Evolutionary conservation across 495 filamentous ascomycete species (phyloP).

Genomic region (Bathelium albidoporum): DNA sequence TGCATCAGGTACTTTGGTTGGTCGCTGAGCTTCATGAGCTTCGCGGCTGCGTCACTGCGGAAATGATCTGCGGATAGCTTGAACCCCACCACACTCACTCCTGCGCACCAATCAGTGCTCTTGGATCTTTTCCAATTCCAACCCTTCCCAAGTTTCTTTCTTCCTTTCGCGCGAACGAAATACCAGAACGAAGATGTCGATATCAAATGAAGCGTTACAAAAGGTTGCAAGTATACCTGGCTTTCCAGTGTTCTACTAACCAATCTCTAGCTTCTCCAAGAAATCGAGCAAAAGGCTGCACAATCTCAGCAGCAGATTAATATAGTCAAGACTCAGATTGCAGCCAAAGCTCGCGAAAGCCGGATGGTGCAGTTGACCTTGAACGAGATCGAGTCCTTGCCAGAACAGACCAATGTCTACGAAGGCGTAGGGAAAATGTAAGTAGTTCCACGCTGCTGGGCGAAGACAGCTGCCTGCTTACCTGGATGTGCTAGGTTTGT

Average conservation of each 20-base stretch:
- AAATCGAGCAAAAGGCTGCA: conserved; percentile 82
- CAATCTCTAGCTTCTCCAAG: conserved; percentile 63
- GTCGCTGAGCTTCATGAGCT: background rate
- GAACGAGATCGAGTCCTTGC: conserved; percentile 66
- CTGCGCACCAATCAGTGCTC: background rate
- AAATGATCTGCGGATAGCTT: too few species aligned
- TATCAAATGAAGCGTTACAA: conserved; percentile 88
- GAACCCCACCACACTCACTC: background rate
- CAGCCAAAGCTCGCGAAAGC: conserved; percentile 76
- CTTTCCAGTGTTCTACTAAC: background rate
- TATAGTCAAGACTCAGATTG: conserved; percentile 75
- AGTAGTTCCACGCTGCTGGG: conserved; percentile 22
- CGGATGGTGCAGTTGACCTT: conserved; percentile 82
- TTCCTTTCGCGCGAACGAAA: background rate
- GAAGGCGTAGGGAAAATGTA: conserved; percentile 97
- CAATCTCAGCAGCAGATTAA: conserved; percentile 86
- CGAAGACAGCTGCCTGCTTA: background rate
- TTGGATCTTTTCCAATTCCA: background rate
- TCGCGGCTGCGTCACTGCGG: too few species aligned
- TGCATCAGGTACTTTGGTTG: too few species aligned
- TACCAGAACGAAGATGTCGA: conserved; percentile 57
- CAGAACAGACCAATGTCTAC: conserved; percentile 74
- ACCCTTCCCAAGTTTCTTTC: background rate
- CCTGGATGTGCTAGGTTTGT: conserved; percentile 62
- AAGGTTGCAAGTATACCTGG: conserved; percentile 47